Evolutionary conservation across 2,329 filamentous ascomycete genomes (phyloP).

Genomic region (Davidsoniella eucalypti): DNA sequence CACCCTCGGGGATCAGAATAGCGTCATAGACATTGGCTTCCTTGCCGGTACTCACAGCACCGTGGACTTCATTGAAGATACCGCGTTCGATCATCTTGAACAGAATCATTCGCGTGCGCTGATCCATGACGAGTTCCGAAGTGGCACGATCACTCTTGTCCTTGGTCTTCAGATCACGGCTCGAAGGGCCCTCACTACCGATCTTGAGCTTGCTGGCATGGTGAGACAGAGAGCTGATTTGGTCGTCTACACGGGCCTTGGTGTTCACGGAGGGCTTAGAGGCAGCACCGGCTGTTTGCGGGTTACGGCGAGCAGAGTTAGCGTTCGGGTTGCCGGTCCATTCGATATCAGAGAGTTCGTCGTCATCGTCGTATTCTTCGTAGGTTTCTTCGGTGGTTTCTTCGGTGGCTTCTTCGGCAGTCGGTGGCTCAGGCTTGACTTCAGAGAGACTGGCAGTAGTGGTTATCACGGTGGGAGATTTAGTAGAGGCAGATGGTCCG

Average conservation of each 20-base stretch:
- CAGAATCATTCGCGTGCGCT: constrained; percentile 85
- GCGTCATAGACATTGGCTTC: constrained; percentile 97
- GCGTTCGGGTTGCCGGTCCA: constrained; percentile 14
- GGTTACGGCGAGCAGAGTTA: constrained; percentile 9
- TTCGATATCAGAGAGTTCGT: constrained; percentile 21
- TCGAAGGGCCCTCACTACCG: constrained; percentile 14
- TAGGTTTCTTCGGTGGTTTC: constrained; percentile 18
- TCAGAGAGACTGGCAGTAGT: too few species aligned
- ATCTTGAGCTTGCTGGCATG: constrained; percentile 69
- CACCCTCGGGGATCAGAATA: constrained; percentile 41
- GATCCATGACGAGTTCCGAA: constrained; percentile 85
- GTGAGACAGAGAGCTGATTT: constrained; percentile 66
- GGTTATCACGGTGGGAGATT: too few species aligned
- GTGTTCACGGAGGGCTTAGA: constrained; percentile 62
- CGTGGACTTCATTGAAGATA: constrained; percentile 79
- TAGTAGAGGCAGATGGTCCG: too few species aligned
- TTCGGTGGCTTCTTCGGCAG: neutral
- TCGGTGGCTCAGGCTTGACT: too few species aligned
- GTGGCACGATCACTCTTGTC: constrained; percentile 91
- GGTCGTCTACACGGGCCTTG: constrained; percentile 65
- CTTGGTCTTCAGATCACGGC: constrained; percentile 39
- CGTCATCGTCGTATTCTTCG: constrained; percentile 42
- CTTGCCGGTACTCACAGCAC: constrained; percentile 90
- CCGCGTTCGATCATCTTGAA: constrained; percentile 91
- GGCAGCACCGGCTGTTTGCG: constrained; percentile 8